Conservation (phyloP, 2,329 filamentous ascomycete genomes). For the Domatiomyces globalis region DNA sequence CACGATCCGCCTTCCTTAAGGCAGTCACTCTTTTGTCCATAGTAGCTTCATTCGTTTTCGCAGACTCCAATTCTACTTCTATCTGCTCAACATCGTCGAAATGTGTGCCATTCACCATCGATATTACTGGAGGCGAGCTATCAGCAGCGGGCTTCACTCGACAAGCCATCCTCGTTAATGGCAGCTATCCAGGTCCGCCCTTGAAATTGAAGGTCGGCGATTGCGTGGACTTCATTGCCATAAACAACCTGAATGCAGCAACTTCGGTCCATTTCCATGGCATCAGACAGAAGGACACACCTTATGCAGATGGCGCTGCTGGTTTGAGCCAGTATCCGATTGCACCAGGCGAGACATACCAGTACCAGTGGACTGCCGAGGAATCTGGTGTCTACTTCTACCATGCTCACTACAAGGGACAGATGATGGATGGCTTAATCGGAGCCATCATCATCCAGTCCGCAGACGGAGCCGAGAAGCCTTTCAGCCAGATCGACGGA, state of each 20-base stretch:
- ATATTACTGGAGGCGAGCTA: conserved; percentile 24
- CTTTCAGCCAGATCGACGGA: conserved; percentile 36
- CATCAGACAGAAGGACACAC: conserved; percentile 62
- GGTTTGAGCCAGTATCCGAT: conserved; percentile 56
- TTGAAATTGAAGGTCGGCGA: conserved; percentile 64
- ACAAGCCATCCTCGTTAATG: conserved; percentile 57
- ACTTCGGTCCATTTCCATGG: conserved; percentile 65
- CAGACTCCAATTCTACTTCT: too few relatives aligned
- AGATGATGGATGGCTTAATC: conserved; percentile 55
- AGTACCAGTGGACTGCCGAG: conserved; percentile 41
- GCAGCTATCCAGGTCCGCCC: conserved; percentile 57
- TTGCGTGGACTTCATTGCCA: conserved; percentile 52
- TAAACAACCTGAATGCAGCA: conserved; percentile 52
- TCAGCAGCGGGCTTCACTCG: conserved; percentile 32
- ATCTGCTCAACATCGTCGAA: conserved; percentile 8
- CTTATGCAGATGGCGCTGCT: conserved; percentile 57
- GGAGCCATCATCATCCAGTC: conserved; percentile 49
- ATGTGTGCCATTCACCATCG: conserved; percentile 21
- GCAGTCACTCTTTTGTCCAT: too few relatives aligned
- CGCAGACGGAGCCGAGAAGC: conserved; percentile 25
- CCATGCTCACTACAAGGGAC: conserved; percentile 51
- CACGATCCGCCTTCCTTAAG: too few relatives aligned
- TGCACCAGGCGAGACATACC: conserved; percentile 46
- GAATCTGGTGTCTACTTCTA: conserved; percentile 49
- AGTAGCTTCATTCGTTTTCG: too few relatives aligned